A percentile compares a stretch with the other conserved stretches of the same genome.
Conservation (phyloP, 2,329 filamentous ascomycete species). For the Fusarium bactridioides region DNA sequence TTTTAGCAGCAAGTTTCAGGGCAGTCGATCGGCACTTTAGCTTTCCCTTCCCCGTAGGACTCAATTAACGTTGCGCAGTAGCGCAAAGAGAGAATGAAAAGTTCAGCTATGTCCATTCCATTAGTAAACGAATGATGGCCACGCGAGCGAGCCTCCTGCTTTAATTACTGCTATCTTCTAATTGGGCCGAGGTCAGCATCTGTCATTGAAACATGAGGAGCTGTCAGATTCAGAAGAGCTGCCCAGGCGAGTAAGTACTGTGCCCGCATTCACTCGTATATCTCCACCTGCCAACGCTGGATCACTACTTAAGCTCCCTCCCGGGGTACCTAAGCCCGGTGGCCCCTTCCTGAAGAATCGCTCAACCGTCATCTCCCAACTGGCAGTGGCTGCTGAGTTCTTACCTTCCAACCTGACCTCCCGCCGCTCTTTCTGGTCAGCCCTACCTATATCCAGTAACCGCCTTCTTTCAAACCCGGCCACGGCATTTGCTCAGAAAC, state of each 20-base stretch:
- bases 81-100: conserved; percentile 3
- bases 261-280: conserved; percentile 21
- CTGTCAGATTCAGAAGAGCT: conserved; percentile 18
- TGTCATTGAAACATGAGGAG: conserved; percentile 14
- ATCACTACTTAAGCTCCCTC: conserved; percentile 23
- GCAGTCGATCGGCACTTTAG: conserved; percentile 3
- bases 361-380: conserved; percentile 28
- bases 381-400: conserved; percentile 21
- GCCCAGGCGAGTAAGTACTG: background rate
- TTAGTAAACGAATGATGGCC: conserved; percentile 4
- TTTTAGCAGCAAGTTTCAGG: conserved; percentile 20
- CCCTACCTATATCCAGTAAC: conserved; percentile 36
- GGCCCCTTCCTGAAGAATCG: conserved; percentile 3
- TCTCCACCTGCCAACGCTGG: background rate
- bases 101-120: background rate
- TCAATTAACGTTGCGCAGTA: background rate
- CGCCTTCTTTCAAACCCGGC: conserved; percentile 32
- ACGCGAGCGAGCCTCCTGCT: conserved; percentile 20
- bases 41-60: background rate
- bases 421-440: conserved; percentile 39
- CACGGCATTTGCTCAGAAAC: conserved; percentile 10
- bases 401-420: conserved; percentile 28
- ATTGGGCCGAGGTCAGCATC: conserved; percentile 20
- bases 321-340: conserved; percentile 13
- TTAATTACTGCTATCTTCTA: conserved; percentile 8